Conservation (phyloP, 169 alveolate species). For the Plasmodium gonderi region DNA sequence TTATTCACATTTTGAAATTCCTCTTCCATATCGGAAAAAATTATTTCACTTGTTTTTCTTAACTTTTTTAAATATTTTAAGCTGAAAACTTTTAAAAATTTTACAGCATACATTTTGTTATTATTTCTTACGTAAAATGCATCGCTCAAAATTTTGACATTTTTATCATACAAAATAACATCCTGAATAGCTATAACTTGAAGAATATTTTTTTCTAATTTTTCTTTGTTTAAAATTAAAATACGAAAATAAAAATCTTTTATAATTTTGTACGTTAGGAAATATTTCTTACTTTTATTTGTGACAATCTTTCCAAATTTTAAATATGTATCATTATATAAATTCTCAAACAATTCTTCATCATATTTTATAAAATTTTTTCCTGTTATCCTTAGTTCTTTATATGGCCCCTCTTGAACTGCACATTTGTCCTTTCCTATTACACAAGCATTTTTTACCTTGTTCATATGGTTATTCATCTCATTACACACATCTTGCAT, state of each 20-base stretch:
- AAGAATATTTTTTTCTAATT: constrained; percentile 42
- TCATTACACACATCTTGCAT: background rate
- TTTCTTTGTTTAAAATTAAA: constrained; percentile 54
- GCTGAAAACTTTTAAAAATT: constrained; percentile 54
- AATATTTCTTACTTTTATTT: constrained; percentile 63
- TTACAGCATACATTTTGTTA: constrained; percentile 38
- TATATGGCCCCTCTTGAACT: constrained; percentile 13
- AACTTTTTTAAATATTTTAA: constrained; percentile 44
- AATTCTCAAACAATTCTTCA: constrained; percentile 10
- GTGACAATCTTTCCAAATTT: constrained; percentile 53
- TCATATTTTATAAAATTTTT: constrained; percentile 43
- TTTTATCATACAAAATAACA: constrained; percentile 53
- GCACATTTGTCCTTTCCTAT: background rate
- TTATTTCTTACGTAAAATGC: constrained; percentile 49
- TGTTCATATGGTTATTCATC: background rate
- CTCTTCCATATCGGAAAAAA: constrained; percentile 38
- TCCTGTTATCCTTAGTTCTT: constrained; percentile 9
- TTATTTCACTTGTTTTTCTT: constrained; percentile 26
- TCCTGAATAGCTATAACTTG: constrained; percentile 67
- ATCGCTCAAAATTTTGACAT: constrained; percentile 58
- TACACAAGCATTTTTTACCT: background rate
- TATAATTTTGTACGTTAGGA: constrained; percentile 50
- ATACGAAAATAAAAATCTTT: constrained; percentile 61
- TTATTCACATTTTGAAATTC: background rate
- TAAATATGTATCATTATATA: constrained; percentile 52